A percentile compares a stretch with the other conserved stretches of the same genome.
Evolutionary conservation across 1,284 basidiomycete genomes (phyloP).

Genomic region (Tremellales sp.): DNA sequence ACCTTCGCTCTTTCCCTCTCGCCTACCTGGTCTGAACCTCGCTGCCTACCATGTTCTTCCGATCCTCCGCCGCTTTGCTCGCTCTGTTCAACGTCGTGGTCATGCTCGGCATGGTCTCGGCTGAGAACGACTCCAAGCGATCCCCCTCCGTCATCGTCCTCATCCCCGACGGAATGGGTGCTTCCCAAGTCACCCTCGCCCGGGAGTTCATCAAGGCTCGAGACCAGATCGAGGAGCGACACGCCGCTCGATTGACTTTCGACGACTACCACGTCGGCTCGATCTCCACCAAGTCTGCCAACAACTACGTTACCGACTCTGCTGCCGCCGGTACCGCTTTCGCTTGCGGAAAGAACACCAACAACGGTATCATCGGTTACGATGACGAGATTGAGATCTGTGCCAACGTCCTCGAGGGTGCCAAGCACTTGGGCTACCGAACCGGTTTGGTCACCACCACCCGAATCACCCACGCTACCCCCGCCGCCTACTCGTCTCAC

Average conservation of each 20-base stretch:
- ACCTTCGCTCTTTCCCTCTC: too few species aligned
- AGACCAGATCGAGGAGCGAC: not conserved
- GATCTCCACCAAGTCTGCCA: not conserved
- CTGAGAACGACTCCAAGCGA: not conserved
- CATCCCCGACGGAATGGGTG: not conserved
- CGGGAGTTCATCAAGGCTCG: not conserved
- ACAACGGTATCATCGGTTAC: not conserved
- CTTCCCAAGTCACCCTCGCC: not conserved
- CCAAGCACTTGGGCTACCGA: not conserved
- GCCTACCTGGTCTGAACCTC: too few species aligned
- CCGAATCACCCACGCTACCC: not conserved
- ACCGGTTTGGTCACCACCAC: not conserved
- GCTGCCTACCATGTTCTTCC: too few species aligned
- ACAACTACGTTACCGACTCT: not conserved
- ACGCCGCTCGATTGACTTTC: not conserved
- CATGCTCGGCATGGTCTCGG: not conserved
- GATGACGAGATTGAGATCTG: not conserved
- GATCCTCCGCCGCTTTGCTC: too few species aligned
- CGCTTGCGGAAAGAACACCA: not conserved
- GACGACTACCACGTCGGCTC: not conserved
- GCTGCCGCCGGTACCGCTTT: not conserved
- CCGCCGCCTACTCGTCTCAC: not conserved
- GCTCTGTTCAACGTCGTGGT: not conserved
- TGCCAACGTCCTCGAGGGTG: not conserved
- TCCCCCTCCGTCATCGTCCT: not conserved